Evolutionary conservation across 1,139 yeast genomes (phyloP).

Genomic region (Sugiyamaella japonica): DNA sequence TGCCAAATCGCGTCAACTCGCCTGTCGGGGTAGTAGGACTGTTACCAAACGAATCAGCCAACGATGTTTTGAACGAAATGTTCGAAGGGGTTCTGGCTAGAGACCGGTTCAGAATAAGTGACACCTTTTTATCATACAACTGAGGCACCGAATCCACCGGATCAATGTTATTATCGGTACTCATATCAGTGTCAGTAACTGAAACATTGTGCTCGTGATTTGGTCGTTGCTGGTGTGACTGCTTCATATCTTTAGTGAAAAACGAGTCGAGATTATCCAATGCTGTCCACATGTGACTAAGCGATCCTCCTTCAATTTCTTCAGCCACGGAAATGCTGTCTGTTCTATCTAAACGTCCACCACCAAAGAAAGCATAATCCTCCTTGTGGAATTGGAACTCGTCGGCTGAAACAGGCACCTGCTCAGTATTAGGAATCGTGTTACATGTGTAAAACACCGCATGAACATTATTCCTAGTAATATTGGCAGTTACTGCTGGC

Average conservation of each 20-base stretch:
- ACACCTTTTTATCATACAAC: conserved; percentile 76
- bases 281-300: conserved; percentile 97
- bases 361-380: conserved; percentile 42
- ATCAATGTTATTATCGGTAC: conserved; percentile 43
- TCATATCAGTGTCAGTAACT: conserved; percentile 45
- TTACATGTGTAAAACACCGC: conserved; percentile 89
- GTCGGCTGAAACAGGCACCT: conserved; percentile 30
- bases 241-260: conserved; percentile 64
- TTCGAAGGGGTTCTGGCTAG: conserved; percentile 75
- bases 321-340: conserved; percentile 40
- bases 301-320: conserved; percentile 74
- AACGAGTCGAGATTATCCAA: conserved; percentile 90
- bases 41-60: conserved; percentile 47
- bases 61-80: conserved; percentile 70
- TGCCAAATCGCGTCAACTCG: conserved; percentile 8
- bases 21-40: conserved; percentile 24
- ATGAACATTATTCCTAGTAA: conserved; percentile 89
- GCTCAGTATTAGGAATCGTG: conserved; percentile 37
- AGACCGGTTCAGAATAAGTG: conserved; percentile 69
- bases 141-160: conserved; percentile 73
- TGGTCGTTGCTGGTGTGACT: conserved; percentile 10
- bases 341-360: conserved; percentile 24
- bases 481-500: conserved; percentile 87
- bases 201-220: conserved; percentile 39
- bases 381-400: conserved; percentile 53